Conservation (phyloP, 78 protist species). For the Dictyostelium firmibasis region DNA sequence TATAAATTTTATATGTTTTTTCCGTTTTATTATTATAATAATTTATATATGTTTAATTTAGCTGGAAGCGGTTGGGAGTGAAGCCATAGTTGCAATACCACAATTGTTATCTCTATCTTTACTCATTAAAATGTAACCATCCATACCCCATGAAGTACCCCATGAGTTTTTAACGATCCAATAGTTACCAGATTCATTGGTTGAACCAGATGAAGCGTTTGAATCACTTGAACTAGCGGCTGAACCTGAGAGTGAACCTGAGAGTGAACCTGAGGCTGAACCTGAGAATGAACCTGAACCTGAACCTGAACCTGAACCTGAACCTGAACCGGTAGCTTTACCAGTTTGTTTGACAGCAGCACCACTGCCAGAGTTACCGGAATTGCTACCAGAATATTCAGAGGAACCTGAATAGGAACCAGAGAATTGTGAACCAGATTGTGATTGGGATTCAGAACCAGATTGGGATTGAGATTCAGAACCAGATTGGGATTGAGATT, state of each 20-base stretch:
- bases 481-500: neutral
- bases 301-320: neutral
- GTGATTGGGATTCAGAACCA: neutral
- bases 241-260: neutral
- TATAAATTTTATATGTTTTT: neutral
- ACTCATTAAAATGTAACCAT: slow-evolving; percentile 81
- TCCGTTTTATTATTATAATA: no score
- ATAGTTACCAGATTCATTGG: slow-evolving; percentile 39
- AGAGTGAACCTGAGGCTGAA: neutral
- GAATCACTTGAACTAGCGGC: no score
- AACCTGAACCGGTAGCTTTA: slow-evolving; percentile 85
- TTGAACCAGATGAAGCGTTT: neutral
- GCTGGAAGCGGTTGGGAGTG: neutral
- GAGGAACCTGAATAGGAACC: neutral
- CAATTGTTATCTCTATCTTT: slow-evolving; percentile 79
- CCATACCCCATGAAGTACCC: slow-evolving; percentile 88
- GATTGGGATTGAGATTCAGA: neutral
- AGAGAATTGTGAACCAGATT: neutral
- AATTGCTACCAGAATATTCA: neutral
- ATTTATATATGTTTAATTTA: no score
- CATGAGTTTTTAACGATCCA: slow-evolving; percentile 95
- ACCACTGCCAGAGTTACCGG: neutral
- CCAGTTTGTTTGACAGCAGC: slow-evolving; percentile 43
- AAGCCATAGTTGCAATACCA: slow-evolving; percentile 84
- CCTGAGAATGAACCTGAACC: neutral